These are phyloP conservation scores for Leccinum solheimii DNA, from an alignment of 1,284 basidiomycete genomes.

Conservation along the genomic window DNA sequence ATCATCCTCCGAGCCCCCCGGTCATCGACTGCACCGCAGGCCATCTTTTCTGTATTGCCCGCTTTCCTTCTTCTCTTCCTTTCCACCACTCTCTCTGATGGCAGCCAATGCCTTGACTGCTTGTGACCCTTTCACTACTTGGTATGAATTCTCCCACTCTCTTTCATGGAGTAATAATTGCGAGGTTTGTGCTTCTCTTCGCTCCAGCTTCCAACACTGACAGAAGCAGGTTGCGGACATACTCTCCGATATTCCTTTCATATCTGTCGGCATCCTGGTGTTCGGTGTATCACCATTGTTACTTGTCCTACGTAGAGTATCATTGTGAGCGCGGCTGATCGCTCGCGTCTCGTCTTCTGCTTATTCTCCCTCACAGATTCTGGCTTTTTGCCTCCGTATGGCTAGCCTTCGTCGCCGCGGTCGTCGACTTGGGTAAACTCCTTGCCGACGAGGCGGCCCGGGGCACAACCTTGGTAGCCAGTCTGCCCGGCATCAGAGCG, in stretches of 20 bases:
- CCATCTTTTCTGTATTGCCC: background rate
- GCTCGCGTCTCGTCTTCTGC: background rate
- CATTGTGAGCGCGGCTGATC: conserved; percentile 45
- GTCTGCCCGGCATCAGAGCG: conserved; percentile 44
- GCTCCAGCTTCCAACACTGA: conserved; percentile 10
- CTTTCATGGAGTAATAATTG: conserved; percentile 36
- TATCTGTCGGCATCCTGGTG: conserved; percentile 63
- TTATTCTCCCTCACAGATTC: conserved; percentile 39
- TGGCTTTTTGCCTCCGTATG: conserved; percentile 59
- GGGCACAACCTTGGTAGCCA: conserved; percentile 24
- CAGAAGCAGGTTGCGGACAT: conserved; percentile 54
- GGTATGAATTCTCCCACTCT: conserved; percentile 29
- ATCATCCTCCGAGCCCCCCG: background rate
- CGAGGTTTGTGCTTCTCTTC: conserved; percentile 31
- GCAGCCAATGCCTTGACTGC: conserved; percentile 10
- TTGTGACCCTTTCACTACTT: conserved; percentile 20
- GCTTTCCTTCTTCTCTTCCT: conserved; percentile 15
- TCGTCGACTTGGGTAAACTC: conserved; percentile 63
- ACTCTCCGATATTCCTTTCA: conserved; percentile 66
- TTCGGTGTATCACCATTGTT: conserved; percentile 67
- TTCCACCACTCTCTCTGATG: conserved; percentile 24
- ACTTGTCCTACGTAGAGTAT: conserved; percentile 55
- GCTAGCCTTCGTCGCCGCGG: conserved; percentile 59
- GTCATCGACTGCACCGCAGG: conserved; percentile 6
- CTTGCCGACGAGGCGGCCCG: conserved; percentile 42